phyloP scores from a whole-genome alignment of 306 rosid species.

The Sechiopsis laciniata region DNA sequence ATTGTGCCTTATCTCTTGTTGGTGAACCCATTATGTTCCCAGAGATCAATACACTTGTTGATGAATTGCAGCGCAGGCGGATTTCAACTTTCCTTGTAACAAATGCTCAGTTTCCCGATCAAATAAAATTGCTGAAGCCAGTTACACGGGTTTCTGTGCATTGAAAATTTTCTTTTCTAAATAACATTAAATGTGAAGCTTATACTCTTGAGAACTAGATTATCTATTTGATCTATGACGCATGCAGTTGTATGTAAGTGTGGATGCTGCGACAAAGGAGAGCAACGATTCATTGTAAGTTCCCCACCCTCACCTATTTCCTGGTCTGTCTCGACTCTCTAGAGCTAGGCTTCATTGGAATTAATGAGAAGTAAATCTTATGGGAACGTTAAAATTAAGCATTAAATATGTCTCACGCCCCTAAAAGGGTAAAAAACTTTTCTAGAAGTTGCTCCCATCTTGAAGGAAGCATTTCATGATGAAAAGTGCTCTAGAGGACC shows the following conservation, averaged over 20 bases:
- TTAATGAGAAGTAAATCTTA: not conserved
- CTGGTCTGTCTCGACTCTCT: not conserved
- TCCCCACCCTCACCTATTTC: not conserved
- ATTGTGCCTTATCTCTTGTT: slow-evolving; percentile 97
- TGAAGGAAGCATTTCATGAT: not conserved
- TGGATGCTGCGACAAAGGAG: slow-evolving; percentile 94
- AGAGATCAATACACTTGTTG: slow-evolving; percentile 78
- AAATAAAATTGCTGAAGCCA: slow-evolving; percentile 62
- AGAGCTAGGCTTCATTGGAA: not conserved
- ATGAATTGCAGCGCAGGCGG: slow-evolving; percentile 73
- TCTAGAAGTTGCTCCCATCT: not conserved
- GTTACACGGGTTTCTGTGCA: slow-evolving; percentile 63
- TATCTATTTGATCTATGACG: slow-evolving; percentile 26
- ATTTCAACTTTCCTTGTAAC: slow-evolving; percentile 94
- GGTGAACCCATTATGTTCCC: slow-evolving; percentile 99
- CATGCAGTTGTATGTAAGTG: slow-evolving; percentile 89
- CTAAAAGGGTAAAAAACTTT: not conserved
- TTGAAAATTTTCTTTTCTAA: not conserved
- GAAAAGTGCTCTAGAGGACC: too few species aligned
- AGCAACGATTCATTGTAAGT: slow-evolving; percentile 80
- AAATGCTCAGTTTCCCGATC: slow-evolving; percentile 97
- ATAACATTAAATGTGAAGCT: slow-evolving; percentile 17
- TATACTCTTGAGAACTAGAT: slow-evolving; percentile 7
- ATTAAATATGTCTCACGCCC: not conserved
- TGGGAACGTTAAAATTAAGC: not conserved